Evolutionary conservation across 495 filamentous ascomycete genomes (phyloP), one percentile per base, ranked within the genome.

Genomic region (Podospora bellae-mahoneyi): DNA sequence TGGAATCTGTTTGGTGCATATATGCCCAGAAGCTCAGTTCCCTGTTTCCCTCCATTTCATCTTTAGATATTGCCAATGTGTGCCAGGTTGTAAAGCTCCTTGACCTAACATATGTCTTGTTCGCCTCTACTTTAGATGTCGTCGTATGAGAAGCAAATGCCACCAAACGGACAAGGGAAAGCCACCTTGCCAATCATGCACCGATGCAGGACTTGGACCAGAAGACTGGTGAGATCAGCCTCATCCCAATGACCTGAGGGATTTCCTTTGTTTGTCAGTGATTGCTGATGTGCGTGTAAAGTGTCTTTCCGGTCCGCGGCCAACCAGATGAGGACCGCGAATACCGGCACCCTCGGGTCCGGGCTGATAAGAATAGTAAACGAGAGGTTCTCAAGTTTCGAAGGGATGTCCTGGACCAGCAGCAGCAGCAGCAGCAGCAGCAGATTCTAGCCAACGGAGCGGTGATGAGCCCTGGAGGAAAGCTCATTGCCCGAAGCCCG

Each of bases 111-210:
- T 48, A 48, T 7, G 18, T 48, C 15, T 13, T 48, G 39, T 16
- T 16, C 15, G 39, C 13, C 39, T 48, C 13, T 10, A 26, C 44
- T 39, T 39, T 61, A 84, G 82, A 78, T 84, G 82, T 66, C 82
- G 82, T 57, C 82, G 82, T 30, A 78, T 84, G 77, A 75, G 82
- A 65, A 83, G 79, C 75, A 84, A 83, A 72, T 84, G 82, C 66
- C 60, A 80, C 23, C 82, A 84, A 63, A 39, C 32, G 67, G 78
- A 82, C 7, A 81, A 80, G 62, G 74, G 67, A n/a, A 69, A 71
- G 20, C 68, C 81, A 4, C 82, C 82, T 18, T 84, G 82, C 64
- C 78, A 80, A 44, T 71, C 78, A 0, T 84, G 82, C 66, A 55
- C 68, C 34, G 80, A 79, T 26, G 78, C 82, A n/a, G 80, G 80